These are phyloP conservation scores for Pleurotus citrinopileatus DNA, from an alignment of 768 basidiomycete genomes.

Conservation along the genomic window DNA sequence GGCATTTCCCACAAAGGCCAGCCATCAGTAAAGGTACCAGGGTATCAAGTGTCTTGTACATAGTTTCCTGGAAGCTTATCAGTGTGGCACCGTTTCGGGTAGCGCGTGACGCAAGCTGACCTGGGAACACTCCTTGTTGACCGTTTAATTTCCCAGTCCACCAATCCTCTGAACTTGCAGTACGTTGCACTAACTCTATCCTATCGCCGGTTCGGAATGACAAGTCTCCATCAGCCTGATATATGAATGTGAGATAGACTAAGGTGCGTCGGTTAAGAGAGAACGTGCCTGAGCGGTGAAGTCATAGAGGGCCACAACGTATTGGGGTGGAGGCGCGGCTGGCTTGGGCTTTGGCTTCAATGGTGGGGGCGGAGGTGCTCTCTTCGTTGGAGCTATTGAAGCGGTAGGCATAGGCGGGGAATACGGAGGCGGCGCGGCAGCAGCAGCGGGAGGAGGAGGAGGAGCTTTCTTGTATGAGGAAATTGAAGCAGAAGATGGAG, in stretches of 20 bases:
- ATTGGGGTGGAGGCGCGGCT: constrained; percentile 55
- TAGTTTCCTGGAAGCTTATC: constrained; percentile 50
- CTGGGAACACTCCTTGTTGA: constrained; percentile 86
- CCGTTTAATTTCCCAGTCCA: constrained; percentile 93
- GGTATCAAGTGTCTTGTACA: constrained; percentile 50
- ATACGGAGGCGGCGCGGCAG: constrained; percentile 34
- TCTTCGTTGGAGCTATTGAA: constrained; percentile 50
- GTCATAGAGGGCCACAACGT: constrained; percentile 93
- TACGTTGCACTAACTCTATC: constrained; percentile 86
- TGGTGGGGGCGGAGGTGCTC: constrained; percentile 88
- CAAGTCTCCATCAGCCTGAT: constrained; percentile 85
- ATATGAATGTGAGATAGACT: not conserved
- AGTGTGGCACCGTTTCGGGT: constrained; percentile 7
- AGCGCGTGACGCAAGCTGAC: constrained; percentile 31
- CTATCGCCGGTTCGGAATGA: constrained; percentile 86
- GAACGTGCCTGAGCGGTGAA: constrained; percentile 80
- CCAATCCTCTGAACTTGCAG: constrained; percentile 88
- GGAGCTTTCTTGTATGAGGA: constrained; percentile 44
- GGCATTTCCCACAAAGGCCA: no score
- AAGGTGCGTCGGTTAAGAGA: not conserved
- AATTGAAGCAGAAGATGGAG: constrained; percentile 35
- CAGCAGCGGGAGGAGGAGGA: constrained; percentile 49
- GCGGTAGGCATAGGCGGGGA: constrained; percentile 23
- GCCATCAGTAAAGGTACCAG: no score
- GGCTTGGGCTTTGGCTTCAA: constrained; percentile 82